These are phyloP conservation scores for Cladosporium sp. DNA, from an alignment of 2,329 filamentous ascomycete species.

Conservation along the genomic window DNA sequence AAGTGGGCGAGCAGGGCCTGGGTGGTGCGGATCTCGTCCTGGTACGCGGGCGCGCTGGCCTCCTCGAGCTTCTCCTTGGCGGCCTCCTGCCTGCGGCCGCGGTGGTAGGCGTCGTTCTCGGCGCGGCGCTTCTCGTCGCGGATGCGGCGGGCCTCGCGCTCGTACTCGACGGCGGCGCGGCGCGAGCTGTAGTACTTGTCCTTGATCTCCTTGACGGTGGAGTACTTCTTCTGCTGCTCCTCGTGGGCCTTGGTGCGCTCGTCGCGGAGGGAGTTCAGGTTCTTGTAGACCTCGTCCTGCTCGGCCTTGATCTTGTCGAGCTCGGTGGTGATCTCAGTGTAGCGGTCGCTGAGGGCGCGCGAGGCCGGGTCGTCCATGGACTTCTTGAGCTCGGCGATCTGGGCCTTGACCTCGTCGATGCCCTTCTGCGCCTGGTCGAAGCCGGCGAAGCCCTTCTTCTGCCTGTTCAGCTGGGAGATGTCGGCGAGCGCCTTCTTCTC, in stretches of 20 bases:
- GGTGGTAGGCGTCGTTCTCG: constrained; percentile 68
- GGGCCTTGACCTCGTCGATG: constrained; percentile 79
- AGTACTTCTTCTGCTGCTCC: constrained; percentile 81
- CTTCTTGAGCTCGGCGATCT: constrained; percentile 86
- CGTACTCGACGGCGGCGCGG: constrained; percentile 76
- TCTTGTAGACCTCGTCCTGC: constrained; percentile 87
- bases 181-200: constrained; percentile 78
- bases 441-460: constrained; percentile 81
- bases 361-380: constrained; percentile 84
- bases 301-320: constrained; percentile 85
- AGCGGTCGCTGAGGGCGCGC: constrained; percentile 80
- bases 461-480: constrained; percentile 75
- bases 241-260: constrained; percentile 77
- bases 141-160: constrained; percentile 73
- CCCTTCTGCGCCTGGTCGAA: constrained; percentile 81
- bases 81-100: constrained; percentile 67
- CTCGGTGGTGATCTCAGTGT: constrained; percentile 78
- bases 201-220: constrained; percentile 77
- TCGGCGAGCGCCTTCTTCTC: constrained; percentile 90
- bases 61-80: constrained; percentile 73
- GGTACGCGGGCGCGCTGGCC: constrained; percentile 78
- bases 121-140: constrained; percentile 70
- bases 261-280: constrained; percentile 74
- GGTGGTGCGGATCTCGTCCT: constrained; percentile 84
- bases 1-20: constrained; percentile 87